phyloP scores from a whole-genome alignment of 331 rosid species.

The Malus hybrid region DNA sequence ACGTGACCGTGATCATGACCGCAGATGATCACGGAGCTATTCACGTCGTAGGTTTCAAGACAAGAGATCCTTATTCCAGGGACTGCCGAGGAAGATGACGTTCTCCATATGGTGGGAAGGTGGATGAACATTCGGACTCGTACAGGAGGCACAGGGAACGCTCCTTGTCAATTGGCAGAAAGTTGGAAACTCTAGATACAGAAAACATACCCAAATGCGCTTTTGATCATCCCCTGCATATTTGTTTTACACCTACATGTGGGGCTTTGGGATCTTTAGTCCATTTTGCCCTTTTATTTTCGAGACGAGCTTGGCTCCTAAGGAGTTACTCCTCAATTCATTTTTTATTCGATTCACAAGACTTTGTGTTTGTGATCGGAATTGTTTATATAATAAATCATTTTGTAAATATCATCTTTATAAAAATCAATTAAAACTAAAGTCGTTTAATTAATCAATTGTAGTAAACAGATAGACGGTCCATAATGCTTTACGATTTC shows the following conservation, averaged over 20 bases:
- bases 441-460: too few species aligned
- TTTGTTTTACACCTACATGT: neutral
- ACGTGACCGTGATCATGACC: slow-evolving; percentile 2
- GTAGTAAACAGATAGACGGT: too few species aligned
- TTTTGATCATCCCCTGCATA: neutral
- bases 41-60: slow-evolving; percentile 31
- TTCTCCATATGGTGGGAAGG: slow-evolving; percentile 34
- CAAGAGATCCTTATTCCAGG: slow-evolving; percentile 27
- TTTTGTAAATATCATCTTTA: too few species aligned
- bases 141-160: slow-evolving; percentile 27
- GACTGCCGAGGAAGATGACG: slow-evolving; percentile 33
- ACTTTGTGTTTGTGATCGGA: too few species aligned
- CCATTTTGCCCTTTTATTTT: neutral
- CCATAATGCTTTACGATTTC: too few species aligned
- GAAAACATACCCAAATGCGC: neutral
- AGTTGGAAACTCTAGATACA: neutral
- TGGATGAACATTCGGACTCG: slow-evolving; percentile 23
- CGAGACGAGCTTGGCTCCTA: too few species aligned
- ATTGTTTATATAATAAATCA: too few species aligned
- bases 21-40: slow-evolving; percentile 31
- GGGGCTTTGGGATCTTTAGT: neutral
- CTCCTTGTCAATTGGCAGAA: slow-evolving; percentile 11
- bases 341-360: too few species aligned
- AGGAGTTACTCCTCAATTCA: too few species aligned
- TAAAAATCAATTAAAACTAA: too few species aligned